Conservation (phyloP, 2,329 filamentous ascomycete species). For the Biscogniauxia marginata region DNA sequence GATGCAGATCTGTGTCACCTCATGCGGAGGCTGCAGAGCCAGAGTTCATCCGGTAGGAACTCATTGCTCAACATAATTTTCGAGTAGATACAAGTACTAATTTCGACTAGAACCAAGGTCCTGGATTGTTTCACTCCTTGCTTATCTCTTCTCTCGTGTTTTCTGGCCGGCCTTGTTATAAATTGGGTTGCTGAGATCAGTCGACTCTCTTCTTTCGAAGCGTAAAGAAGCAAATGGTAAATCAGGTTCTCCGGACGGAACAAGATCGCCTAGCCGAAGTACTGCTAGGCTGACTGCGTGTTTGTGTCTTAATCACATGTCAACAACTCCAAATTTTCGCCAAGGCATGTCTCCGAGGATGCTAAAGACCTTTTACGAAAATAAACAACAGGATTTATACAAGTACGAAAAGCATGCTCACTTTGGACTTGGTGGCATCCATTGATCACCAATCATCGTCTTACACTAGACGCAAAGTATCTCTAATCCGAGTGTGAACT, state of each 20-base stretch:
- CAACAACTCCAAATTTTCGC: background rate
- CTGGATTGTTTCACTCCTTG: too few relatives aligned
- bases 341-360: background rate
- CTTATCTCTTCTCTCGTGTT: too few relatives aligned
- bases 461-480: background rate
- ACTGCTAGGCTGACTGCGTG: background rate
- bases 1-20: background rate
- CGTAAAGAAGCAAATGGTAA: too few relatives aligned
- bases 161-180: too few relatives aligned
- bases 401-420: background rate
- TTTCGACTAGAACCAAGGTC: too few relatives aligned
- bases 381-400: background rate
- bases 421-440: background rate
- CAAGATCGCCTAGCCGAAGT: background rate
- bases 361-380: background rate
- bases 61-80: too few relatives aligned
- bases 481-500: background rate
- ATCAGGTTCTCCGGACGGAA: too few relatives aligned
- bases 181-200: too few relatives aligned
- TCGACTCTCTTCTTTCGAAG: too few relatives aligned
- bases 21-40: background rate
- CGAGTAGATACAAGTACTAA: background rate
- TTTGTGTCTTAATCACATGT: background rate
- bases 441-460: background rate
- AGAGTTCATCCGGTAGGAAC: background rate